Evolutionary conservation across 108 stramenopile species (phyloP), one percentile per base, ranked within the genome.

Genomic region (Nitzschia putrida): DNA sequence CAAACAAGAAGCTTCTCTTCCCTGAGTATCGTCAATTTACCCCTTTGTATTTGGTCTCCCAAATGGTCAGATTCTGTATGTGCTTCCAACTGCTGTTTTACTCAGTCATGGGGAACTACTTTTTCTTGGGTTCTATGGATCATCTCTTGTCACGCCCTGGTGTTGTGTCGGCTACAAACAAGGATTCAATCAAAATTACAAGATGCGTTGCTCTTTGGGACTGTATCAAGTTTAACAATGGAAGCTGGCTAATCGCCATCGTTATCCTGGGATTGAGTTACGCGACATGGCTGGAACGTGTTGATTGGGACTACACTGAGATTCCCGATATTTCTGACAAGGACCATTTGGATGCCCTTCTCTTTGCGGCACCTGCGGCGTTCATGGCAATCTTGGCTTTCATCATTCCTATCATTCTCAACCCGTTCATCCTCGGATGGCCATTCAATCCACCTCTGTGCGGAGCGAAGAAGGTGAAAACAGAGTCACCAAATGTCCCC

Each of bases 61-160:
- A 64, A 49, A 66, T 72, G 66, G 18, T 79, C 34, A 67, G 82
- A 23, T 79, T 78, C 53, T 76, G 71, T 56, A 68, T 83, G 70
- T 63, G 57, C 49, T 83, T 83, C 54, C 82, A 83, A 44, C 38
- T 83, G 26, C 52, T 83, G 39, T 83, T 83, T 60, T 83, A 83
- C 57, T 65, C 82, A 3, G 77, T 83, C 14, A 77, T 78, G 64
- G 67, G 74, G 13, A 83, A 79, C 39, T 83, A 71, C 53, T 83
- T 75, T 54, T 83, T 79, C 50, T 66, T 83, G 47, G 82, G 82
- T 20, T 78, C 77, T 0, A 78, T 83, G 82, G 82, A 83, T 56
- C 82, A 83, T 53, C 50, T 83, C 73, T 22, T 83, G 66, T 71
- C 82, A 8, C 64, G 70, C 12, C 64, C 77, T 9, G 61, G 51